Evolutionary conservation across 164 flowering plant genomes (phyloP), one percentile per base, ranked within the genome.

Genomic region (Taxillus chinensis): DNA sequence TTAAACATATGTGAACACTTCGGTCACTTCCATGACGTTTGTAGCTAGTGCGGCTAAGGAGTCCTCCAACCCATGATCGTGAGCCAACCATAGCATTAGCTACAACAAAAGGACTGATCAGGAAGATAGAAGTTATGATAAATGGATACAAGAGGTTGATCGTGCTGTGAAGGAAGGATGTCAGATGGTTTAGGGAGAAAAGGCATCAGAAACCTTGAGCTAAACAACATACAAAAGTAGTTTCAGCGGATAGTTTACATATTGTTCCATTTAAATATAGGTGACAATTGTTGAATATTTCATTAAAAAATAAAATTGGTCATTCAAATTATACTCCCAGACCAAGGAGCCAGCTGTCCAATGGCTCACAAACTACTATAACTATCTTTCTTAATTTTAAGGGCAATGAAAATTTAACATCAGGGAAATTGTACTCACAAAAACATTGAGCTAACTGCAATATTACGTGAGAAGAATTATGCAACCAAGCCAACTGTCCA

Each of bases 51-150:
- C 92, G 93, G 69, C 50, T 70, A 64, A 89, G 74, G 12, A 92
- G 68, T 73, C 86, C 85, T 75, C 84, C 90, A 65, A 89, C 64
- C 96, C 96, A 92, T 79, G 90, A 63, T 72, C 87, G 79, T 77
- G 96, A 64, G 74, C 98, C 98, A 83, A 87, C 91, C 98, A 92
- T 89, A 89, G 92, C 96, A 83, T 79, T 87, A 86, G 86, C 98
- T 92, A 70, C 74, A 86, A 73, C 66, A 70, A 78, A 71, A 57
- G 58, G 27, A 49, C 43, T 71, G 60, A 70, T 61, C 37, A 67
- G 65, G 46, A 17, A 68, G 27, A 64, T 43, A 62, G 45, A 62
- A 41, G 4, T 39, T 57, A 2, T 41, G 39, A 41, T 27, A 37
- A 60, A 39, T 37, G 49, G 27, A 27, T 27, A 27, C 37, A 39